Evolutionary conservation across 257 asterid species (phyloP), one percentile per base, ranked within the genome.

Genomic region (Nicotiana noctiflora): DNA sequence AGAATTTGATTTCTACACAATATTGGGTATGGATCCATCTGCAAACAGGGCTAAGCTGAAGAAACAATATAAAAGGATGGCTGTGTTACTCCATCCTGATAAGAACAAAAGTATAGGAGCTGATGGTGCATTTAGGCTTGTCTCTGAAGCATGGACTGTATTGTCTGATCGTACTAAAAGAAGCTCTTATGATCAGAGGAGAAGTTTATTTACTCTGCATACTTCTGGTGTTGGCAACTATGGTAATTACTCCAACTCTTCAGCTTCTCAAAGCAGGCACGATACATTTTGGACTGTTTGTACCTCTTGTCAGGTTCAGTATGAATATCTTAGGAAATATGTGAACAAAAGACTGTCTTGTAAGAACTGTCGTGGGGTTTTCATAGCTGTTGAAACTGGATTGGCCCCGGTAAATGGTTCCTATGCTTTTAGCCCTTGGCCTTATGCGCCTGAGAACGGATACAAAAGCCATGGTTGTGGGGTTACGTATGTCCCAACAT

Each of bases 221-320:
- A 66, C 88, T 80, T 25, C 93, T 51, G 93, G 84, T 63, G 82
- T 86, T 40, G 79, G 84, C 40, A 81, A 86, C 82, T 88, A 81
- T 83, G 90, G 86, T 56, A 89, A 70, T 75, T 79, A 85, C 84
- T 83, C 93, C 57, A 88, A 85, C 81, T 77, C 88, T 82, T 63
- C 92, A 23, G 86, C 87, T 79, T 78, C 98, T 86, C 94, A 89
- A 76, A 83, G 84, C 77, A 91, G 97, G 70, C 86, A 79, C 3
- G 97, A 92, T 83, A 92, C 99, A 13, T 95, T 95, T 85, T 95
- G 99, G 99, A 95, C 99, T 1, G 93, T 93, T 55, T 95, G 99
- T 81, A 95, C 97, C 31, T 90, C 98, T 37, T 95, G 99, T 82
- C 98, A 88, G 76, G 97, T 95, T 86, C 99, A 95, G 86, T 95